A percentile compares a stretch with the other conserved stretches of the same genome.
These are phyloP conservation scores for Claviceps arundinis DNA, from an alignment of 2,329 filamentous ascomycete genomes.

Conservation along the genomic window DNA sequence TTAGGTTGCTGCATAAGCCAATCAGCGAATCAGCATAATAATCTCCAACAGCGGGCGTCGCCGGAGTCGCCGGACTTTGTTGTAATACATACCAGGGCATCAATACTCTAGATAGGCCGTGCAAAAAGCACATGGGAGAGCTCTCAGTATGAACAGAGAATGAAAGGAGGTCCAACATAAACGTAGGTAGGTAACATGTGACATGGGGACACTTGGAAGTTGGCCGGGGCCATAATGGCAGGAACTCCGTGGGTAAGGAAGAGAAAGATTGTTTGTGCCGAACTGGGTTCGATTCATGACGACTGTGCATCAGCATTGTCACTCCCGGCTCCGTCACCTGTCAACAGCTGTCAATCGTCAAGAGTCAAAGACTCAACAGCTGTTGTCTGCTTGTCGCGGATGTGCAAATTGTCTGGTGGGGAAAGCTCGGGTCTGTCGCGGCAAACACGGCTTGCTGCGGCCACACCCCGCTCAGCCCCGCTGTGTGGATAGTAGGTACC, in stretches of 20 bases:
- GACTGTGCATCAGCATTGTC: not conserved
- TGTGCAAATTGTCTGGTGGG: not conserved
- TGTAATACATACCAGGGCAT: no score
- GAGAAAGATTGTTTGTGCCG: no score
- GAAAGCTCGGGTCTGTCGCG: slow-evolving; percentile 6
- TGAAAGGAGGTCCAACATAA: no score
- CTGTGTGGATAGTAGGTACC: not conserved
- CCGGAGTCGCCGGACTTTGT: not conserved
- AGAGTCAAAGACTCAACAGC: not conserved
- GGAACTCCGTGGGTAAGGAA: no score
- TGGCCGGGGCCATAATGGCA: no score
- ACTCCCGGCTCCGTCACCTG: not conserved
- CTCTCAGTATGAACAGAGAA: not conserved
- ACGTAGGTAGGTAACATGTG: no score
- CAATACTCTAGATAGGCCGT: no score
- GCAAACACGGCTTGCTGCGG: slow-evolving; percentile 13
- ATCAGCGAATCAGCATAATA: not conserved
- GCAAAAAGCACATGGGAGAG: not conserved
- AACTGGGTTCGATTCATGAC: no score
- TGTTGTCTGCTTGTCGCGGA: not conserved
- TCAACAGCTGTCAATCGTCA: not conserved
- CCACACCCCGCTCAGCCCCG: slow-evolving; percentile 7
- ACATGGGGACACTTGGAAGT: no score
- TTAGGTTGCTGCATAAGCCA: not conserved
- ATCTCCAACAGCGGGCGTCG: not conserved